These are phyloP conservation scores for Periglandula ipomoeae DNA, from an alignment of 2,329 filamentous ascomycete species.

Conservation along the genomic window DNA sequence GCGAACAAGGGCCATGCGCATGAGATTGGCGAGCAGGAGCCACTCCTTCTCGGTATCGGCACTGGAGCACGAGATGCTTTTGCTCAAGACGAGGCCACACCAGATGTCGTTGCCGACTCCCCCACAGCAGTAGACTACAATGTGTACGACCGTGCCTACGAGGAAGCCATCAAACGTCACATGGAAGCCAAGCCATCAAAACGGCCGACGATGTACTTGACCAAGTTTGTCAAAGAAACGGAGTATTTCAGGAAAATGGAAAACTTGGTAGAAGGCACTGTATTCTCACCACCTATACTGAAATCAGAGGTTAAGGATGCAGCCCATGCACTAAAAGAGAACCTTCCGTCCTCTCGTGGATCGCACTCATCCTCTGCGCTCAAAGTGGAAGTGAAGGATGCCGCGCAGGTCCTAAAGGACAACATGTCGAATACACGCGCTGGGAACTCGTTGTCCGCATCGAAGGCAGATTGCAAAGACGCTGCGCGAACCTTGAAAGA, in stretches of 20 bases:
- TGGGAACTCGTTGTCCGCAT: neutral
- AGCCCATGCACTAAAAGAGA: constrained; percentile 6
- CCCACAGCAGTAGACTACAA: constrained; percentile 77
- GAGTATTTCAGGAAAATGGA: constrained; percentile 29
- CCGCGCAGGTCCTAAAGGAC: neutral
- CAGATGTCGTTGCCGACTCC: constrained; percentile 65
- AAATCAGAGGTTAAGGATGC: constrained; percentile 10
- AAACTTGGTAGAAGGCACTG: constrained; percentile 26
- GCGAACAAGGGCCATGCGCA: constrained; percentile 38
- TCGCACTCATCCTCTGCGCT: neutral
- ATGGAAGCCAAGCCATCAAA: constrained; percentile 43
- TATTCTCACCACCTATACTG: constrained; percentile 7
- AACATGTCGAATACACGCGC: neutral
- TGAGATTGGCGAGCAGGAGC: constrained; percentile 51
- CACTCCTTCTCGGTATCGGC: constrained; percentile 69
- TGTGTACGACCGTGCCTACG: constrained; percentile 82
- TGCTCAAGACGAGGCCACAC: constrained; percentile 26
- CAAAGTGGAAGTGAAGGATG: neutral
- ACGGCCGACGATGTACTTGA: constrained; percentile 38
- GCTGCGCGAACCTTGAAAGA: neutral
- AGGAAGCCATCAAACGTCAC: constrained; percentile 62
- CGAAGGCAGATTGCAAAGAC: neutral
- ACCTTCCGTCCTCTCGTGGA: neutral
- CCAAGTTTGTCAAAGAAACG: constrained; percentile 36
- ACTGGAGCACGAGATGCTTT: constrained; percentile 47